These are phyloP conservation scores for Boletus subluridellus DNA, from an alignment of 1,284 basidiomycete species.

Conservation along the genomic window DNA sequence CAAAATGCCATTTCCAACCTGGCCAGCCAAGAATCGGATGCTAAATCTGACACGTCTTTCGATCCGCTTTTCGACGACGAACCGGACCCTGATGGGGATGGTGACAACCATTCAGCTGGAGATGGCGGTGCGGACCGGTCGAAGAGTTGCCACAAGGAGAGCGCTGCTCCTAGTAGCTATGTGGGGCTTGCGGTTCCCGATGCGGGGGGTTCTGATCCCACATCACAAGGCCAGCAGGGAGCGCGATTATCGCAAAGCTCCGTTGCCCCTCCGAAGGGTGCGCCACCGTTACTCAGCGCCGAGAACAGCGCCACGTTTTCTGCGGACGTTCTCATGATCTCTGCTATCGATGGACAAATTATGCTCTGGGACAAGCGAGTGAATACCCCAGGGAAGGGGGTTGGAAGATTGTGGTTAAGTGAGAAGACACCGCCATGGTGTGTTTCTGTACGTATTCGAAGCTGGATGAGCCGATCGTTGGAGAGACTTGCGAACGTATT, in stretches of 20 bases:
- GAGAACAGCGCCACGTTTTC: conserved; percentile 66
- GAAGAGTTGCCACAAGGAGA: conserved; percentile 20
- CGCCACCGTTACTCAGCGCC: conserved; percentile 66
- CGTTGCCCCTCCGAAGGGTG: conserved; percentile 60
- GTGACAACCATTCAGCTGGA: conserved; percentile 26
- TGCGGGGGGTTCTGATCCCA: conserved; percentile 30
- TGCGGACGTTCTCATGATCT: conserved; percentile 83
- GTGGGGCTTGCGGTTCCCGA: conserved; percentile 25
- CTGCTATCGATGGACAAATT: conserved; percentile 89
- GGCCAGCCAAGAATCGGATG: conserved; percentile 46
- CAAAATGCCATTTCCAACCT: conserved; percentile 26
- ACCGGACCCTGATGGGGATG: conserved; percentile 51
- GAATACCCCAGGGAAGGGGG: conserved; percentile 59
- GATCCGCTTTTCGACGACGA: conserved; percentile 82
- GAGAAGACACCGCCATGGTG: conserved; percentile 96
- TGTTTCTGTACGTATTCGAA: conserved; percentile 62
- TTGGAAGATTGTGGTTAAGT: conserved; percentile 82
- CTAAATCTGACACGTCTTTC: conserved; percentile 72
- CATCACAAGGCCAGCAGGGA: conserved; percentile 26
- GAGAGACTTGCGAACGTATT: not conserved
- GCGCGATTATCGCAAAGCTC: conserved; percentile 29
- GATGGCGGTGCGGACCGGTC: conserved; percentile 14
- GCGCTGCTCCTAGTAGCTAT: conserved; percentile 9
- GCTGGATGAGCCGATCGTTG: not conserved
- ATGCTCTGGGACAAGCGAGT: conserved; percentile 88